These are phyloP conservation scores for Eimeria necatrix DNA, from an alignment of 169 alveolate species.

Conservation along the genomic window DNA sequence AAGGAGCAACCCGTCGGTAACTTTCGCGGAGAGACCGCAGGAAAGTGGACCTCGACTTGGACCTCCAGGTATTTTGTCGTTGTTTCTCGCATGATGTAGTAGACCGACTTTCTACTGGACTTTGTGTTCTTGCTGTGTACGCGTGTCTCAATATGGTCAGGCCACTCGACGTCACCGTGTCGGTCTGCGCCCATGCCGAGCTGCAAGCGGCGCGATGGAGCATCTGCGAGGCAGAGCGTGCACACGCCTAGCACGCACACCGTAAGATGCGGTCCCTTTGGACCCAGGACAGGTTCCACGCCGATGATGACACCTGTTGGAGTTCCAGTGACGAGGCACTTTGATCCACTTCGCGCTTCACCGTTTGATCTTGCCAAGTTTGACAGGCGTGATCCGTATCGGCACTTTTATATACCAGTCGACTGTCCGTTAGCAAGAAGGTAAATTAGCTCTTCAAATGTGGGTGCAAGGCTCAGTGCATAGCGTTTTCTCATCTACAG, in stretches of 20 bases:
- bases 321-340: constrained; percentile 73
- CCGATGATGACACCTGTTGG: constrained; percentile 30
- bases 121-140: background rate
- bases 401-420: constrained; percentile 89
- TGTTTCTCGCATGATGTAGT: background rate
- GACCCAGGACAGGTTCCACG: background rate
- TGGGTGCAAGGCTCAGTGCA: too few relatives aligned
- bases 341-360: constrained; percentile 68
- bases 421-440: constrained; percentile 86
- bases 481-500: too few relatives aligned
- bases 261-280: constrained; percentile 1
- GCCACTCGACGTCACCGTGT: background rate
- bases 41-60: constrained; percentile 9
- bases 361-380: constrained; percentile 81
- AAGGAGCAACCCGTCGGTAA: background rate
- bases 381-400: constrained; percentile 87
- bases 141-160: background rate
- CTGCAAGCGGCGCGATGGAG: background rate
- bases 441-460: too few relatives aligned
- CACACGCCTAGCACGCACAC: constrained; percentile 12
- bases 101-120: too few relatives aligned
- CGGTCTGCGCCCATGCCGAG: background rate
- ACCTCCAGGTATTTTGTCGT: background rate
- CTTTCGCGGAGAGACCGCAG: constrained; percentile 6
- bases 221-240: constrained; percentile 1